Evolutionary conservation across 2,329 filamentous ascomycete genomes (phyloP), one percentile per base, ranked within the genome.

Genomic region (Penicillium verrucosum): DNA sequence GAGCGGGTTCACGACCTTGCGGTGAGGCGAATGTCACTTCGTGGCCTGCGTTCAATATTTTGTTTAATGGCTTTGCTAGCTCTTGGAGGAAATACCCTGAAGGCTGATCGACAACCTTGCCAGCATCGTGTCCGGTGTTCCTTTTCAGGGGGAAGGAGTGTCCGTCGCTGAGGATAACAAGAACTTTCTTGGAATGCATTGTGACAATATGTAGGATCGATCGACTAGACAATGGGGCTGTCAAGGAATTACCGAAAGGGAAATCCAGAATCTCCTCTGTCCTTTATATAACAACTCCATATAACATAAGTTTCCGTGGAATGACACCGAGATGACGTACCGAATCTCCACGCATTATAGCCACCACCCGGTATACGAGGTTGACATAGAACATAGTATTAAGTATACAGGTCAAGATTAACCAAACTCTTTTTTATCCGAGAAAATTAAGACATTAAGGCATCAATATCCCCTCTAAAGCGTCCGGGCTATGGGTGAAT

Each of bases 21-120:
- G 78, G 77, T 0, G 75, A 77, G n/a, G 77, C 74, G 58, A 80
- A 80, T 11, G 75, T 78, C 25, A 79, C 70, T 63, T 78, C 73
- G 61, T 77, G 75, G 18, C 70, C 70, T 27, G 66, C 64, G 6
- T 71, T 68, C 34, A 77, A 72, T 16, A 76, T 62, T 27, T 71
- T 72, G 9, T 67, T 58, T 2, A 77, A 66, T 0, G 74, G 72
- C 54, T 75, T 73, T 34, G 73, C 73, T 10, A 76, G 69, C 54
- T 75, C 74, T 59, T 73, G 73, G 43, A 77, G 70, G 63, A 75
- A 75, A 62, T 70, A 75, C 12, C 73, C 73, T 0, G 69, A 64
- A 4, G 69, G 70, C 50, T 73, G 66, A 29, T 69, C 54, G 53
- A 69, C 57, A 9, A 55, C 57, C 51, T 72, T 63, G 45, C 60